Evolutionary conservation across 495 filamentous ascomycete genomes (phyloP).

Genomic region (Talaromyces wortmannii): DNA sequence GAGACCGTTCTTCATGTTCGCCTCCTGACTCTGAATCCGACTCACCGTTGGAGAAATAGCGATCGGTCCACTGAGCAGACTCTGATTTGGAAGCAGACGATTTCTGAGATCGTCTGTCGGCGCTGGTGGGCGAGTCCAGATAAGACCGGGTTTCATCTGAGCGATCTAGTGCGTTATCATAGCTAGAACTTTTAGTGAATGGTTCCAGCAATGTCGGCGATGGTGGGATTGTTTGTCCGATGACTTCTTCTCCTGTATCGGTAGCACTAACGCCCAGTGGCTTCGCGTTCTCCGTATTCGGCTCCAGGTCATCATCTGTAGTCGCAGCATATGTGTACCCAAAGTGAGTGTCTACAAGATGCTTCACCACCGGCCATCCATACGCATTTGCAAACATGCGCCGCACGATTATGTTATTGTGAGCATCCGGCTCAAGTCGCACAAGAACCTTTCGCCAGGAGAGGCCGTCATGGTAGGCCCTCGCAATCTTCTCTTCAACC

Average conservation of each 20-base stretch:
- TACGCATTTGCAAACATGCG: constrained; percentile 96
- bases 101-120: not conserved
- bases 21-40: not conserved
- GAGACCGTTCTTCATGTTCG: constrained; percentile 1
- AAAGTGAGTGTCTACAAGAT: constrained; percentile 91
- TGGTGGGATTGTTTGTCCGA: not conserved
- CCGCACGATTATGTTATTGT: constrained; percentile 96
- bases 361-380: constrained; percentile 93
- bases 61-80: constrained; percentile 5
- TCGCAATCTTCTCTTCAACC: constrained; percentile 94
- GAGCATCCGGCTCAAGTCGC: constrained; percentile 89
- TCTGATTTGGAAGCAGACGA: not conserved
- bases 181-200: not conserved
- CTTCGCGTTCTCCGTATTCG: constrained; percentile 42
- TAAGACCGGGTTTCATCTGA: not conserved
- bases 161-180: not conserved
- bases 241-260: constrained; percentile 40
- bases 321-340: constrained; percentile 54
- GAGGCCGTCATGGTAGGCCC: constrained; percentile 84
- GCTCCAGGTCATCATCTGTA: constrained; percentile 51
- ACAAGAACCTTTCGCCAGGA: constrained; percentile 97
- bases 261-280: constrained; percentile 23
- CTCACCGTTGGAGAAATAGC: constrained; percentile 1
- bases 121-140: not conserved
- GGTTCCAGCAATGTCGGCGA: not conserved